Percentiles rank a stretch among this genome's conserved stretches.
Conservation (phyloP, 805 yeast species). For the Metschnikowia colocasiae region DNA sequence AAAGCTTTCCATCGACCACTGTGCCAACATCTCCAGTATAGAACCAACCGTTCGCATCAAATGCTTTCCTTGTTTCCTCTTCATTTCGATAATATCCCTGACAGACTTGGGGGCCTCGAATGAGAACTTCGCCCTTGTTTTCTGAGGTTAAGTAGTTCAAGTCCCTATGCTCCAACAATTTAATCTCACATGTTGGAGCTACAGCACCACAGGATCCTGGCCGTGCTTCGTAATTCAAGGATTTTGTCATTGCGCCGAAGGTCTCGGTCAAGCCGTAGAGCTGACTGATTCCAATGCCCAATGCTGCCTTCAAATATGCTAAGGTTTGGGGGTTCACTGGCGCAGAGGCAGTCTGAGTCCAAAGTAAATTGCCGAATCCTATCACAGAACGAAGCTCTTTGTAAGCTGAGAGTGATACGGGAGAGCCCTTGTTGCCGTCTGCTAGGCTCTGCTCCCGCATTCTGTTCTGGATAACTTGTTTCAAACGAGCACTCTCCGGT, state of each 20-base stretch:
- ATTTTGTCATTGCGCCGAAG: constrained; percentile 48
- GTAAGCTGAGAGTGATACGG: constrained; percentile 18
- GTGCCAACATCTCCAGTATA: constrained; percentile 48
- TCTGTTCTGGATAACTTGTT: constrained; percentile 25
- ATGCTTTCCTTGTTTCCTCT: constrained; percentile 50
- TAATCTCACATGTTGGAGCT: constrained; percentile 48
- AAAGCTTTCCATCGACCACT: constrained; percentile 45
- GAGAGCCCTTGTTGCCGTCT: constrained; percentile 26
- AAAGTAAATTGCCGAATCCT: constrained; percentile 19
- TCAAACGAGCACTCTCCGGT: constrained; percentile 22
- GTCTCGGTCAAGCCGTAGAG: constrained; percentile 73
- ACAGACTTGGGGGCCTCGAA: constrained; percentile 64
- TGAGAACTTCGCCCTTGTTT: constrained; percentile 42
- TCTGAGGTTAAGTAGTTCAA: constrained; percentile 40
- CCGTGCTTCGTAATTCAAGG: constrained; percentile 38
- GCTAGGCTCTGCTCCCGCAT: constrained; percentile 26
- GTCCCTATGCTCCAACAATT: constrained; percentile 57
- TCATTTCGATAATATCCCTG: constrained; percentile 50
- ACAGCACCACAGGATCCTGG: constrained; percentile 60
- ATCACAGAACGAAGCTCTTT: constrained; percentile 9
- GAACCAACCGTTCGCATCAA: constrained; percentile 44
- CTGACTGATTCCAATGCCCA: constrained; percentile 54
- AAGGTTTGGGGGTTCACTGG: constrained; percentile 20
- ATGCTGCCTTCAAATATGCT: constrained; percentile 37
- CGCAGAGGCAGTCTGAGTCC: constrained; percentile 24